Conservation (phyloP, 352 stramenopile species). For the Phytophthora podocarpi region DNA sequence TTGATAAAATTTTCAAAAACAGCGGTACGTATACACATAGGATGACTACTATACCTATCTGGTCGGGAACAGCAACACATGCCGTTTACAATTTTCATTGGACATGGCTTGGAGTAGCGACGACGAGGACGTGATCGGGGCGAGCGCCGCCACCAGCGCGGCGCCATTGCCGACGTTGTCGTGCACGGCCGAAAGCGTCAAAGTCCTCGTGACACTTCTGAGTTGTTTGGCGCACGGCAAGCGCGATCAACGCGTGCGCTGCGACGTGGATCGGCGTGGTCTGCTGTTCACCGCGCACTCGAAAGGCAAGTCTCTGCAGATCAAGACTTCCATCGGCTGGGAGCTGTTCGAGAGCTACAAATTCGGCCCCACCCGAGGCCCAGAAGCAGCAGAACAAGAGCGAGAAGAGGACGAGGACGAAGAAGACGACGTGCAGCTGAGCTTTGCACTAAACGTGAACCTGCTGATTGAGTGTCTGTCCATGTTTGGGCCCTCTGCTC, state of each 20-base stretch:
- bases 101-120: slow-evolving; percentile 36
- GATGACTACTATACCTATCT: no score
- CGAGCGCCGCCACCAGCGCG: neutral
- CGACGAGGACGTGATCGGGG: slow-evolving; percentile 16
- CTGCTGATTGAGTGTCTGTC: slow-evolving; percentile 81
- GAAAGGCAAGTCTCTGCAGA: slow-evolving; percentile 87
- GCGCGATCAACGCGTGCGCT: slow-evolving; percentile 82
- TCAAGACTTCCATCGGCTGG: slow-evolving; percentile 81
- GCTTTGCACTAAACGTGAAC: slow-evolving; percentile 76
- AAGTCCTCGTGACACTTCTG: slow-evolving; percentile 77
- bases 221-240: slow-evolving; percentile 66
- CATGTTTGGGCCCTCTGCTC: slow-evolving; percentile 71
- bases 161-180: slow-evolving; percentile 42
- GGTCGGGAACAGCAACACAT: no score
- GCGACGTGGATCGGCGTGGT: slow-evolving; percentile 67
- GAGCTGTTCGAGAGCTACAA: slow-evolving; percentile 81
- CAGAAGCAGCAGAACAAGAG: slow-evolving; percentile 21
- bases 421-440: slow-evolving; percentile 50
- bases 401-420: slow-evolving; percentile 14
- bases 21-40: no score
- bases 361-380: slow-evolving; percentile 27
- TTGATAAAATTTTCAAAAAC: no score
- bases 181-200: slow-evolving; percentile 72
- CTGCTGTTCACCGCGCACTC: slow-evolving; percentile 81
- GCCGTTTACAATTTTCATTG: no score